Evolutionary conservation across 306 rosid genomes (phyloP), one percentile per base, ranked within the genome.

Genomic region (Vicia faba): DNA sequence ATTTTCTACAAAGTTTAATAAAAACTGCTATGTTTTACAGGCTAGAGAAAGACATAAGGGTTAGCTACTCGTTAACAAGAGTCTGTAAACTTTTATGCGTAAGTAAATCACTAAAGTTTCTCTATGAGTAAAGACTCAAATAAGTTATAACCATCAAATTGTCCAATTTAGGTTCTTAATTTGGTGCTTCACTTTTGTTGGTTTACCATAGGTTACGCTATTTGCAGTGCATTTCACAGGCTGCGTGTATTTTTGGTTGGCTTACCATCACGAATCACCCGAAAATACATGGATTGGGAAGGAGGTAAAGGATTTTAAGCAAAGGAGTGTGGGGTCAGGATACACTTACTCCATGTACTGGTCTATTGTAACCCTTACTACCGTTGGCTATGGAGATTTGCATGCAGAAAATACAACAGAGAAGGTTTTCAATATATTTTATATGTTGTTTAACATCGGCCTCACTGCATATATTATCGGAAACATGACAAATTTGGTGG

Each of bases 341-440:
- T 92, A 92, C 78, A 81, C 88, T 45, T 84, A 84, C 69, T 84
- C 96, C 68, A 81, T 89, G 49, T 89, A 89, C 73, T 92, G 95
- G 96, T 85, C 96, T 15, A 77, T 88, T 35, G 81, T 79, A 68
- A 92, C 98, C 43, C 92, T 92, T 72, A 73, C 86, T 45, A 92
- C 96, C 2, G 98, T 92, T 39, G 98, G 98, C 49, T 92, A 89
- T 39, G 98, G 98, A 33, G 98, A 92, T 78, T 79, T 89, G 46
- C 85, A 87, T 50, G 91, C 98, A n/a, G 89, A 85, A 53, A 92
- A 84, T 77, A 50, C 72, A 8, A 81, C 80, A 15, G 97, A 92
- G 85, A 92, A 87, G 81, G 18, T 85, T 54, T 87, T 87, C 76
- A 87, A 61, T 77, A 81, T 81, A 71, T 76, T 78, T 28, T 89